Evolutionary conservation across 805 yeast species (phyloP).

Genomic region (Maudiozyma turicensis): DNA sequence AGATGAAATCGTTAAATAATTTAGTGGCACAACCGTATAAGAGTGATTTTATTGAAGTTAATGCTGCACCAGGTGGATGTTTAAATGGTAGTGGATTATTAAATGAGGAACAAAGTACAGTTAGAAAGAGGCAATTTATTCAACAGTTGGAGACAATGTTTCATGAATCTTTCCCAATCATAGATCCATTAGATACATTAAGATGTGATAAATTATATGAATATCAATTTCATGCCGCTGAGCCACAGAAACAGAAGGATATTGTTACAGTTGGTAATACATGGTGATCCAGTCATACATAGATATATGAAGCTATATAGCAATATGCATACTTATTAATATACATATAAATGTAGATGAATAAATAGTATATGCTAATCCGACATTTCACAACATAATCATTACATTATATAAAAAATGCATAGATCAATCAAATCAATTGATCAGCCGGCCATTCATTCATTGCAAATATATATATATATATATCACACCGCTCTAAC

Average conservation of each 20-base stretch:
- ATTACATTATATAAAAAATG: no score
- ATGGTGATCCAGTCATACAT: slow-evolving; percentile 8
- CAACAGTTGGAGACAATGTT: slow-evolving; percentile 11
- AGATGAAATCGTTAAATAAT: not conserved
- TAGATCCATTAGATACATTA: slow-evolving; percentile 9
- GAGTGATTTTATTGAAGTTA: slow-evolving; percentile 81
- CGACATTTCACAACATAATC: no score
- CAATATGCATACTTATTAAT: not conserved
- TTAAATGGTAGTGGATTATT: slow-evolving; percentile 95
- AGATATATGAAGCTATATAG: not conserved
- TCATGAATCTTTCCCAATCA: slow-evolving; percentile 3
- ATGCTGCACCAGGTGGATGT: slow-evolving; percentile 99
- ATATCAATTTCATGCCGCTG: slow-evolving; percentile 16
- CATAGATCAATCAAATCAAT: no score
- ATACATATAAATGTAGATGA: not conserved
- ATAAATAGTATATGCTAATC: no score
- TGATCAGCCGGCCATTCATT: no score
- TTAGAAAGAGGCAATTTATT: slow-evolving; percentile 10
- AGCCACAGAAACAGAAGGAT: slow-evolving; percentile 8
- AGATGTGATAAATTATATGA: slow-evolving; percentile 1
- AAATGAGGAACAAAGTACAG: slow-evolving; percentile 31
- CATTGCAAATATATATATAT: no score
- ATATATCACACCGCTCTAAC: no score
- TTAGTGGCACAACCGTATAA: slow-evolving; percentile 48
- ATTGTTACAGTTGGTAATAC: slow-evolving; percentile 19